Percentiles rank a stretch among this genome's conserved stretches.
Evolutionary conservation across 495 filamentous ascomycete genomes (phyloP).

Genomic region (Aspergillus asperescens): DNA sequence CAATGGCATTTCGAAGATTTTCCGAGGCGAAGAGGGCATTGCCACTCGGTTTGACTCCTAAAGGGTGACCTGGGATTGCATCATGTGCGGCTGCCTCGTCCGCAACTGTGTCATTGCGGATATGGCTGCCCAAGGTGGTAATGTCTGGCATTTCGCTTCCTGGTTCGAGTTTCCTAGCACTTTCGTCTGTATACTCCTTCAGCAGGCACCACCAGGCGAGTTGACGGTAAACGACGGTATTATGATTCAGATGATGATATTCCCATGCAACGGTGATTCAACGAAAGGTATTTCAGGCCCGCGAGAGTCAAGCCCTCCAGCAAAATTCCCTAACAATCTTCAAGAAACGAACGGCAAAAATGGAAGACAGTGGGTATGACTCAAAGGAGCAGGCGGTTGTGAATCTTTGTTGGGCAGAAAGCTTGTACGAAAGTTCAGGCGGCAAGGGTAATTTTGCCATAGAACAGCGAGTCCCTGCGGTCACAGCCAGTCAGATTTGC

Average conservation of each 20-base stretch:
- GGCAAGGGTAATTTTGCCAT: slow-evolving; percentile 14
- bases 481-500: slow-evolving; percentile 13
- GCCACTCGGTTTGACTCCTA: slow-evolving; percentile 80
- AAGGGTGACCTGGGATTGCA: slow-evolving; percentile 70
- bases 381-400: slow-evolving; percentile 19
- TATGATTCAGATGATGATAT: neutral
- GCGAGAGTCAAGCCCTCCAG: neutral
- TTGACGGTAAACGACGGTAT: neutral
- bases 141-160: slow-evolving; percentile 28
- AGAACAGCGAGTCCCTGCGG: neutral
- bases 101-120: slow-evolving; percentile 11
- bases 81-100: slow-evolving; percentile 18
- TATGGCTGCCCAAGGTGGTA: slow-evolving; percentile 14
- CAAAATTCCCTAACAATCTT: neutral
- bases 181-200: neutral
- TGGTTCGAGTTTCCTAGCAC: neutral
- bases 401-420: slow-evolving; percentile 20
- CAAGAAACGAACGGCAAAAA: slow-evolving; percentile 6
- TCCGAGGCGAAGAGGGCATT: slow-evolving; percentile 67
- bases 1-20: slow-evolving; percentile 62
- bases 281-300: neutral
- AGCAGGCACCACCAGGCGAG: neutral
- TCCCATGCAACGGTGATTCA: neutral
- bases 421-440: slow-evolving; percentile 21
- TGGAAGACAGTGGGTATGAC: slow-evolving; percentile 6